Conservation (phyloP, 257 asterid species). For the Jasminum sambac region DNA sequence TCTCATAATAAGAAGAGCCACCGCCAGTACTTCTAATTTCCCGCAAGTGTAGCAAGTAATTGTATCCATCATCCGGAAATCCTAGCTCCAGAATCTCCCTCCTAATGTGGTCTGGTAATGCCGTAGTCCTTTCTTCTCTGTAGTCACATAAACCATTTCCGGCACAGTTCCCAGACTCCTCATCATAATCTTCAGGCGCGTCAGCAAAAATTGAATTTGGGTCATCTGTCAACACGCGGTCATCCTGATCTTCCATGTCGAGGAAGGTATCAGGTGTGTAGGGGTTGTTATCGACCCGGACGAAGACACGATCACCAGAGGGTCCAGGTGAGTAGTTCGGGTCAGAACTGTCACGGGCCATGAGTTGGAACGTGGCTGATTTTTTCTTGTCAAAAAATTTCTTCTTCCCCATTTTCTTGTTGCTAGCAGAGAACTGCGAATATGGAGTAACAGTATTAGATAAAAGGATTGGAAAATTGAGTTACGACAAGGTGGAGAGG, state of each 20-base stretch:
- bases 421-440: neutral
- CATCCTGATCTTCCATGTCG: slow-evolving; percentile 30
- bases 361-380: slow-evolving; percentile 78
- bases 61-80: slow-evolving; percentile 95
- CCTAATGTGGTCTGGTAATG: slow-evolving; percentile 65
- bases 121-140: slow-evolving; percentile 19
- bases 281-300: slow-evolving; percentile 68
- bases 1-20: slow-evolving; percentile 74
- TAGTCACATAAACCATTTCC: slow-evolving; percentile 19
- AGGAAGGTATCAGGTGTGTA: slow-evolving; percentile 39
- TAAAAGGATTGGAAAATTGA: too few species aligned
- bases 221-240: slow-evolving; percentile 20
- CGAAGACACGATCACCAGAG: slow-evolving; percentile 70
- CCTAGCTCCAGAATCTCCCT: slow-evolving; percentile 89
- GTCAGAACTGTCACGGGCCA: slow-evolving; percentile 86
- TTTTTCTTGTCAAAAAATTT: slow-evolving; percentile 85
- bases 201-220: slow-evolving; percentile 57
- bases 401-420: slow-evolving; percentile 54
- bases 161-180: slow-evolving; percentile 20
- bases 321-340: slow-evolving; percentile 63
- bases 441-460: too few species aligned
- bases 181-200: slow-evolving; percentile 54
- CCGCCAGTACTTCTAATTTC: slow-evolving; percentile 89
- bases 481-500: too few species aligned
- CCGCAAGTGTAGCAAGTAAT: slow-evolving; percentile 73